Evolutionary conservation across 352 stramenopile species (phyloP), one percentile per base, ranked within the genome.

Genomic region (Nothophytophthora sp.): DNA sequence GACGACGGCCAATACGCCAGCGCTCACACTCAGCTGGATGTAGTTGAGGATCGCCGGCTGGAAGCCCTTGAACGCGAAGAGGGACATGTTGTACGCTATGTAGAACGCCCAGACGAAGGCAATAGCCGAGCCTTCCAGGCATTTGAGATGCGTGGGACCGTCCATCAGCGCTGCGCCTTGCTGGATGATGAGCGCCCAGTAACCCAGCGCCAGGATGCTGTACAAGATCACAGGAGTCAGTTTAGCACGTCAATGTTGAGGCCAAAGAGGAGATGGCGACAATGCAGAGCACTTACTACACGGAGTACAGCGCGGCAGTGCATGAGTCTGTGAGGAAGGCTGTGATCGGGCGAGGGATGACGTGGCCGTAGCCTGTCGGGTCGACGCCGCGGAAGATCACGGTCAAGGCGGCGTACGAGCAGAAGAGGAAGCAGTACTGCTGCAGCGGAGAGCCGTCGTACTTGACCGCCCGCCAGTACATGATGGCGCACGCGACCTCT

Each of bases 1-100:
- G 13, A 67, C 44, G 25, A 67, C 3, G 25, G 43, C 47, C 24
- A 71, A 18, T 9, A 71, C 32, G 9, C 25, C 35, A 5, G 51
- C 50, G 19, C 56, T 73, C 1, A 66, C 25, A 9, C 60, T 60
- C 18, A 79, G 36, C 39, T 82, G 65, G 15, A 67, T 13, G 18
- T 55, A 61, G 32, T 65, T 57, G 7, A 72, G 60, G 15, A 44
- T 36, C 6, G 45, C 42, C 22, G 55, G 52, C 23, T 63, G 55
- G 39, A 73, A 76, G 2, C 66, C 66, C 51, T 73, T 72, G 28
- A 58, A 60, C 28, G 38, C 46, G 49, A 76, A 63, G 43, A 67
- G 41, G 4, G 42, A 60, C 34, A 60, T 51, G 39, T 64, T 61
- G 39, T 62, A 54, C 7, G 29, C 42, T 15, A 67, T 50, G 49